phyloP scores from a whole-genome alignment of 352 stramenopile species.

The Pythium monospermum region DNA sequence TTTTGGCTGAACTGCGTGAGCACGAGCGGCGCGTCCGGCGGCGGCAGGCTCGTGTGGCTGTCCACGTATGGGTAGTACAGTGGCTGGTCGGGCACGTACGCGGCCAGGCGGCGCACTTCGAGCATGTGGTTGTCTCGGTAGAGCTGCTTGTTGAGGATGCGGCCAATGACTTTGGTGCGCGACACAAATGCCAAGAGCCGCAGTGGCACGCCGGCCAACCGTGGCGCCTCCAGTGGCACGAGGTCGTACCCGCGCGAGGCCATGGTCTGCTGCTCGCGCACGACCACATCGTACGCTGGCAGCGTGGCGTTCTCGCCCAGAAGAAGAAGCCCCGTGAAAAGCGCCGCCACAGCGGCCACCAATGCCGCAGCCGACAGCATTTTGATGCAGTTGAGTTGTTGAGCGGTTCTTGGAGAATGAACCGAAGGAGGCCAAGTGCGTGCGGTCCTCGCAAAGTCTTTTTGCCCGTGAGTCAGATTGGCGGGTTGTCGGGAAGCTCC shows the following conservation, averaged over 20 bases:
- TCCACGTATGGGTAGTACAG: slow-evolving; percentile 80
- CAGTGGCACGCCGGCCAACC: slow-evolving; percentile 45
- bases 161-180: slow-evolving; percentile 41
- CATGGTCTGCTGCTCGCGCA: slow-evolving; percentile 28
- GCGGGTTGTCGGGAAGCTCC: too few species aligned
- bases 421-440: too few species aligned
- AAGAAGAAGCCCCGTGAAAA: slow-evolving; percentile 44
- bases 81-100: slow-evolving; percentile 60
- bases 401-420: background rate
- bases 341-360: slow-evolving; percentile 34
- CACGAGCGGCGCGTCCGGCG: slow-evolving; percentile 12
- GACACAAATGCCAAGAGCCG: slow-evolving; percentile 32
- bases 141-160: slow-evolving; percentile 41
- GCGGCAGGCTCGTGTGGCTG: slow-evolving; percentile 8
- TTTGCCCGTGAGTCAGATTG: too few species aligned
- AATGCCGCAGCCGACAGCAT: slow-evolving; percentile 35
- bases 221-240: slow-evolving; percentile 34
- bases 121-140: slow-evolving; percentile 59
- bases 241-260: slow-evolving; percentile 45
- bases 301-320: slow-evolving; percentile 44
- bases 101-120: slow-evolving; percentile 45
- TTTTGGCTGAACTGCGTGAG: slow-evolving; percentile 20
- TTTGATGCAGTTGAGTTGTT: too few species aligned
- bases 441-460: too few species aligned
- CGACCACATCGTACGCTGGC: slow-evolving; percentile 27